These are phyloP conservation scores for Coemansia pectinata DNA, from an alignment of 192 early-diverging fungal genomes.

Conservation along the genomic window DNA sequence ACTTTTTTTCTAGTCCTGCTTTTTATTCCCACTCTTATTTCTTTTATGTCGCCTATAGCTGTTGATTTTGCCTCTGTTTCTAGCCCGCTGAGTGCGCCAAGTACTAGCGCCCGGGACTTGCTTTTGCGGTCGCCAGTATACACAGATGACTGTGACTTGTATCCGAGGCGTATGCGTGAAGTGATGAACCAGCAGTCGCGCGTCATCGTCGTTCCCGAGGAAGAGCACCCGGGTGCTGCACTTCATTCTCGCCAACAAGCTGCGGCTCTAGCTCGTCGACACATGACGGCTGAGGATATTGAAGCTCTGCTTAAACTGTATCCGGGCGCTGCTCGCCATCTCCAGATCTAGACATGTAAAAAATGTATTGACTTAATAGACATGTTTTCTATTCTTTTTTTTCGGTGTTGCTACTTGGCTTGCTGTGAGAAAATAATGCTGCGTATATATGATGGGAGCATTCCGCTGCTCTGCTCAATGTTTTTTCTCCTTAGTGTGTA, in stretches of 20 bases:
- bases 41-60: conserved; percentile 26
- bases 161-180: conserved; percentile 44
- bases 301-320: conserved; percentile 26
- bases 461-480: too few species aligned
- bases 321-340: conserved; percentile 25
- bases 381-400: too few species aligned
- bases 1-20: background rate
- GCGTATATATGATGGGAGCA: too few species aligned
- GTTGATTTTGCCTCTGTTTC: conserved; percentile 10
- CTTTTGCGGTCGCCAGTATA: conserved; percentile 37
- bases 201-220: conserved; percentile 1
- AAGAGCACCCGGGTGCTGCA: background rate
- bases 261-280: conserved; percentile 1
- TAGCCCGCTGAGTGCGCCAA: background rate
- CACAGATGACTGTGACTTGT: conserved; percentile 48
- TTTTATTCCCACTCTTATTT: background rate
- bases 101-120: conserved; percentile 6
- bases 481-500: too few species aligned
- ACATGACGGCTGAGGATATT: conserved; percentile 7
- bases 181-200: conserved; percentile 36
- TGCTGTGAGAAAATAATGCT: too few species aligned
- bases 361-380: too few species aligned
- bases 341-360: conserved; percentile 11
- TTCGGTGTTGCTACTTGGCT: too few species aligned
- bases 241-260: conserved; percentile 2